Base-by-base conservation (phyloP, 2,329 filamentous ascomycete genomes). In the Cryoendolithus antarcticus region DNA sequence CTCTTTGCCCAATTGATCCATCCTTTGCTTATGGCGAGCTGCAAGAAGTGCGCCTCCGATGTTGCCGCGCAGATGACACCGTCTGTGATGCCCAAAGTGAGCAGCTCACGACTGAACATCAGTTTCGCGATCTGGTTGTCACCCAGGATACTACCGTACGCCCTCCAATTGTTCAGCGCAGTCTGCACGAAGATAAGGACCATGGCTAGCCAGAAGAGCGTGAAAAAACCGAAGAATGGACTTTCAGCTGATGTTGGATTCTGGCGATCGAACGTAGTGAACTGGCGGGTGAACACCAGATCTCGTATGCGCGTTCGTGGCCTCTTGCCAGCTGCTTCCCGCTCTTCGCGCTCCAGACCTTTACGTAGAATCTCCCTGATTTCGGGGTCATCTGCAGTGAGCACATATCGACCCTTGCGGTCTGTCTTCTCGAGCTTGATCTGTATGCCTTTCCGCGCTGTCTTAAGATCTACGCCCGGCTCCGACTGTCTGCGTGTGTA, bases 151-250 rank as follows among this genome's bases (percentile, higher is more conserved):
- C 70, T 82, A 28, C 82, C 82, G 47, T 80, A 71, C n/a, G 66
- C 64, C 44, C 69, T 69, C 69, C 76, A 86, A 52, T 86, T 88
- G 31, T 74, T 67, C 27, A 74, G 73, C 0, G 71, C 78, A 35
- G 83, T 75, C 53, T 77, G 77, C 28, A 81, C 52, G 42, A 86
- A 71, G 48, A 81, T 70, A 32, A 86, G 56, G 5, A 72, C 70
- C 45, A 85, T 75, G 6, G 71, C 70, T 34, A 86, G 70, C 82
- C 83, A 88, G 57, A 86, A 86, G 0, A 89, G 64, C 0, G 78
- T 82, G 52, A 83, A 86, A 62, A 88, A 88, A 24, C 83, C 83
- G 54, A 82, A 75, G 50, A 86, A 88, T 0, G 78, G 77, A 32
- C 77, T 84, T 35, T 78, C 75, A 3, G 72, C 70, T 2, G 74